A percentile compares a stretch with the other conserved stretches of the same genome.
phyloP scores from a whole-genome alignment of 108 stramenopile genomes.

The Ochromonas danica region DNA sequence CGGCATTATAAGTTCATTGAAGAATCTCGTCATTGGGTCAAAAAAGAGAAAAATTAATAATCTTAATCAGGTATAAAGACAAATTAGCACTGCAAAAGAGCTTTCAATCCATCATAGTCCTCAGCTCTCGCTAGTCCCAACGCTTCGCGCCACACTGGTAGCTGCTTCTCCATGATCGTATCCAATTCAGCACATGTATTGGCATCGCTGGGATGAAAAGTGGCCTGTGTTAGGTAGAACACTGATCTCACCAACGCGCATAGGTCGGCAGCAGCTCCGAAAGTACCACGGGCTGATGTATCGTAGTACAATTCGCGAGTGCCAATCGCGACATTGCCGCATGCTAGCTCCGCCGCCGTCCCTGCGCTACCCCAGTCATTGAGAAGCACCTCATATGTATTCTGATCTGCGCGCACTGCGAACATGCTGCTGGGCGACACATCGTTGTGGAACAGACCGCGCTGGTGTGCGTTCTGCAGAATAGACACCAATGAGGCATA shows the following conservation, averaged over 20 bases:
- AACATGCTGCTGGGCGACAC: no score
- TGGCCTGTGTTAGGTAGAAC: slow-evolving; percentile 14
- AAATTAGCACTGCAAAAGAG: slow-evolving; percentile 10
- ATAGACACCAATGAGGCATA: no score
- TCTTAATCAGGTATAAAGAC: slow-evolving; percentile 6
- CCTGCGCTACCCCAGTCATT: no score
- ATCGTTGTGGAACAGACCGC: no score
- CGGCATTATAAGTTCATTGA: slow-evolving; percentile 2
- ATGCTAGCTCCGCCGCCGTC: no score
- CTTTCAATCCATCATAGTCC: slow-evolving; percentile 15
- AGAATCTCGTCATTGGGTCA: slow-evolving; percentile 5
- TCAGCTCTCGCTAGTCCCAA: slow-evolving; percentile 5
- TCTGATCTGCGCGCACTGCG: no score
- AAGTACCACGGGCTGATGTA: no score
- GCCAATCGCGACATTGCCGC: no score
- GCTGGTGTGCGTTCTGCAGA: no score
- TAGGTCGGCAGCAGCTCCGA: no score
- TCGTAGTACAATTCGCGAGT: no score
- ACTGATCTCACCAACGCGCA: slow-evolving; percentile 15
- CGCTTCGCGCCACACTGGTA: slow-evolving; percentile 12
- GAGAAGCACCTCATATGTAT: no score
- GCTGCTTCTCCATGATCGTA: slow-evolving; percentile 14
- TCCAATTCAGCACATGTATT: slow-evolving; percentile 16
- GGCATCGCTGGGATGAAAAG: slow-evolving; percentile 9
- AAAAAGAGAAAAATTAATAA: slow-evolving; percentile 11